Evolutionary conservation across 495 filamentous ascomycete genomes (phyloP).

Genomic region (Xanthoparmelia taractica): DNA sequence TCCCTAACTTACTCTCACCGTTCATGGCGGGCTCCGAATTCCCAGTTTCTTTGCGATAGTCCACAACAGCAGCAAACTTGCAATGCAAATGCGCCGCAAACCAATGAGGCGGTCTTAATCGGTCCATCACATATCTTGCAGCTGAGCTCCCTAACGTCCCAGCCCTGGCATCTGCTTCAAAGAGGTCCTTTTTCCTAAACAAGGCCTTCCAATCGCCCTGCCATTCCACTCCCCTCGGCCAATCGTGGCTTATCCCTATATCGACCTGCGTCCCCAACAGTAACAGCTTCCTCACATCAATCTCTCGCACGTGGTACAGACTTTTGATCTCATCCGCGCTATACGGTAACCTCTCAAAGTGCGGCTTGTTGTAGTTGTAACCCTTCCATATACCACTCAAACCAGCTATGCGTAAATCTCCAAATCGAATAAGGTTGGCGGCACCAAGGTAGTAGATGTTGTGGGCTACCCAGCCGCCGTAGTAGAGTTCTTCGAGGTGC

Average conservation of each 20-base stretch:
- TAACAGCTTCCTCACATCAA: slow-evolving; percentile 88
- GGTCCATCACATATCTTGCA: slow-evolving; percentile 67
- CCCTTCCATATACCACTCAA: slow-evolving; percentile 91
- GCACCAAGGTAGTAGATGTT: slow-evolving; percentile 96
- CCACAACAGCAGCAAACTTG: slow-evolving; percentile 68
- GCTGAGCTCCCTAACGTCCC: slow-evolving; percentile 72
- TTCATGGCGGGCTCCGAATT: not conserved
- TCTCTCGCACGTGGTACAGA: slow-evolving; percentile 80
- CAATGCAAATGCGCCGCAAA: slow-evolving; percentile 90
- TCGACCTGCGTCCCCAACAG: slow-evolving; percentile 77
- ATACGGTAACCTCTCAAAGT: slow-evolving; percentile 84
- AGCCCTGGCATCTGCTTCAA: slow-evolving; percentile 61
- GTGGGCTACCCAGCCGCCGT: slow-evolving; percentile 93
- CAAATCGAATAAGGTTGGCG: slow-evolving; percentile 75
- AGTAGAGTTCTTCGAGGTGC: slow-evolving; percentile 81
- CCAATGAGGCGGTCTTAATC: slow-evolving; percentile 78
- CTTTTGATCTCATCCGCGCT: slow-evolving; percentile 59
- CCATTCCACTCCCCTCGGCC: slow-evolving; percentile 75
- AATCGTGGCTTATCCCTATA: slow-evolving; percentile 88
- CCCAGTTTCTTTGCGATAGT: slow-evolving; percentile 42
- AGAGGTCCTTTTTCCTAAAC: slow-evolving; percentile 62
- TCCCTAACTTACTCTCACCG: not conserved
- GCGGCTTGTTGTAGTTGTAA: slow-evolving; percentile 70
- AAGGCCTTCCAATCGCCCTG: slow-evolving; percentile 56
- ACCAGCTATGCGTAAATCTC: slow-evolving; percentile 78